Evolutionary conservation across 352 stramenopile genomes (phyloP).

Genomic region (Peronospora belbahrii): DNA sequence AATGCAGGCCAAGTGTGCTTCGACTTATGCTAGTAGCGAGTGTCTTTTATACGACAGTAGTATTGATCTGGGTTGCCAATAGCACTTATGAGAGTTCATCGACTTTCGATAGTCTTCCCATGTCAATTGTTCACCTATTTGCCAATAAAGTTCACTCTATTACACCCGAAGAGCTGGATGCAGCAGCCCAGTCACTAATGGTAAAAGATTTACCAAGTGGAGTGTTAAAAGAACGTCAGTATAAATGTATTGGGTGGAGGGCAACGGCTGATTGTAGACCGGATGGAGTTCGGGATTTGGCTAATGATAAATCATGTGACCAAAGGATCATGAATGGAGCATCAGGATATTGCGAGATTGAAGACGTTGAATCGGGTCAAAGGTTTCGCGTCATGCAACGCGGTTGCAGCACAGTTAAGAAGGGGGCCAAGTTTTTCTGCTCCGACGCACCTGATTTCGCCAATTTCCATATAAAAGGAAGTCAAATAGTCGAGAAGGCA

Average conservation of each 20-base stretch:
- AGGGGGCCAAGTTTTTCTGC: constrained; percentile 31
- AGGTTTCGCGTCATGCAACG: constrained; percentile 34
- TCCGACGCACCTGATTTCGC: constrained; percentile 37
- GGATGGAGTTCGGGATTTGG: constrained; percentile 16
- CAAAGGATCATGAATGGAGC: constrained; percentile 10
- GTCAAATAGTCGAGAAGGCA: constrained; percentile 10
- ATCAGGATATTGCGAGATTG: constrained; percentile 36
- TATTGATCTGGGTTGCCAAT: too few relatives aligned
- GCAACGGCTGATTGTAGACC: constrained; percentile 26
- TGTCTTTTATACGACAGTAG: too few relatives aligned
- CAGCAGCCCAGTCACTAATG: too few relatives aligned
- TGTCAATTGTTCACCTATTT: too few relatives aligned
- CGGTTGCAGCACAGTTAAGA: constrained; percentile 26
- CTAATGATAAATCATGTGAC: constrained; percentile 21
- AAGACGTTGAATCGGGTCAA: constrained; percentile 24
- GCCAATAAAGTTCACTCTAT: too few relatives aligned
- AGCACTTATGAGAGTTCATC: too few relatives aligned
- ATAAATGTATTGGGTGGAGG: constrained; percentile 30
- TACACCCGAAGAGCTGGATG: too few relatives aligned
- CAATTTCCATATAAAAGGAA: constrained; percentile 25
- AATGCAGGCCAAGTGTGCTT: too few relatives aligned
- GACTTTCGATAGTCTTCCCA: too few relatives aligned
- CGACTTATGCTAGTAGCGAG: too few relatives aligned
- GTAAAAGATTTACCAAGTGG: too few relatives aligned
- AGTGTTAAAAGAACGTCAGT: too few relatives aligned